phyloP scores from a whole-genome alignment of 192 early-diverging fungal species.

The Piromyces finnis region DNA sequence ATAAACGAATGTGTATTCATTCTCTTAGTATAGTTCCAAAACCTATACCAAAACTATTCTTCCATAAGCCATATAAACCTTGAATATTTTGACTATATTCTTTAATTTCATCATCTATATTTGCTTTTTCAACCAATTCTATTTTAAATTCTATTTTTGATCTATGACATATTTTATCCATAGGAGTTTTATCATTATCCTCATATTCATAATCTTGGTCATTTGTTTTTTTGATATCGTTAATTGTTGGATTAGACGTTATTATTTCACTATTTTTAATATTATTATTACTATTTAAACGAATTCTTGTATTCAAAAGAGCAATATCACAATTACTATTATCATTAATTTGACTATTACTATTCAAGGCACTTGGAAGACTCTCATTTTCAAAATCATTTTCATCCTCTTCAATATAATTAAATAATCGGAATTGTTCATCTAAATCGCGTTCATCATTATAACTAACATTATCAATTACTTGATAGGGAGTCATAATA shows the following conservation, averaged over 20 bases:
- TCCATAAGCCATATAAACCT: neutral
- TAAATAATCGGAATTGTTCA: neutral
- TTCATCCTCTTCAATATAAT: neutral
- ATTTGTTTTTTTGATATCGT: neutral
- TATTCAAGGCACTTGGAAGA: neutral
- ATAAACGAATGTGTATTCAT: neutral
- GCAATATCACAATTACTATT: neutral
- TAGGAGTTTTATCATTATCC: neutral
- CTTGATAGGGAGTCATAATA: neutral
- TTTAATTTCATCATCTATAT: neutral
- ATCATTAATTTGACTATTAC: neutral
- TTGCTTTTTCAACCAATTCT: neutral
- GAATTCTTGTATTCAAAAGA: neutral
- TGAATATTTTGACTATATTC: neutral
- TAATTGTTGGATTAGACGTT: neutral
- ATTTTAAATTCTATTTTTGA: neutral
- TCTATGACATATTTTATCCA: neutral
- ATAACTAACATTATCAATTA: neutral
- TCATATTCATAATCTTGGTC: neutral
- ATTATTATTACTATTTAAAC: neutral
- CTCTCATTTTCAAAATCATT: neutral
- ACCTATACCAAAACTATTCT: neutral
- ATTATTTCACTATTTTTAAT: neutral
- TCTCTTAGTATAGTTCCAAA: neutral
- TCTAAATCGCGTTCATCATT: neutral